These are phyloP conservation scores for Hirsutella thompsonii DNA, from an alignment of 2,329 filamentous ascomycete genomes.

Conservation along the genomic window DNA sequence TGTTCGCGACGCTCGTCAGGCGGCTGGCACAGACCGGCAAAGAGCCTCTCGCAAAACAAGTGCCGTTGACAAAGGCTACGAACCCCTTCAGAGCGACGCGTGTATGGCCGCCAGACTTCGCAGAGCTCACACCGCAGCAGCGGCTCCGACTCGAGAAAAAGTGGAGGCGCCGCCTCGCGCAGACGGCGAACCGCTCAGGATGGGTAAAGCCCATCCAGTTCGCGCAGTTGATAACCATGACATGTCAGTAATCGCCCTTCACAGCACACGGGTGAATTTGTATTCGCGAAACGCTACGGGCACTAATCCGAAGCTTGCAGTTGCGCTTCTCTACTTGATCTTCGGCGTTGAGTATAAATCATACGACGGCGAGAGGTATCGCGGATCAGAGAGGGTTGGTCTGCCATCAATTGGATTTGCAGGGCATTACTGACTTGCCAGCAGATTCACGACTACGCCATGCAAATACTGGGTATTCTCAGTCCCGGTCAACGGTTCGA, in stretches of 20 bases:
- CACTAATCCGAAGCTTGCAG: constrained; percentile 8
- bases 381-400: constrained; percentile 27
- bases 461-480: constrained; percentile 25
- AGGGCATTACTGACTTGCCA: neutral
- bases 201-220: constrained; percentile 56
- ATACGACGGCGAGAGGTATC: constrained; percentile 28
- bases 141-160: constrained; percentile 70
- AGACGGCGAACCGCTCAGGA: constrained; percentile 46
- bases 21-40: constrained; percentile 20
- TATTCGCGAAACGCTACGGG: no score
- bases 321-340: constrained; percentile 22
- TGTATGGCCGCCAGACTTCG: constrained; percentile 68
- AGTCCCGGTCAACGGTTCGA: constrained; percentile 29
- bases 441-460: constrained; percentile 23
- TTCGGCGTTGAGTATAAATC: constrained; percentile 31
- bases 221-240: constrained; percentile 46
- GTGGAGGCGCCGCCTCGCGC: constrained; percentile 55
- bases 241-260: constrained; percentile 31
- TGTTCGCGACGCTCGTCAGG: constrained; percentile 22
- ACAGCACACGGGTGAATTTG: no score
- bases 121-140: constrained; percentile 54
- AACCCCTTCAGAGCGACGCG: constrained; percentile 56
- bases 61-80: constrained; percentile 22
- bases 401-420: neutral
- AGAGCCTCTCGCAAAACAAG: constrained; percentile 12